Evolutionary conservation across 768 basidiomycete genomes (phyloP).

Genomic region (Auriculariales sp.): DNA sequence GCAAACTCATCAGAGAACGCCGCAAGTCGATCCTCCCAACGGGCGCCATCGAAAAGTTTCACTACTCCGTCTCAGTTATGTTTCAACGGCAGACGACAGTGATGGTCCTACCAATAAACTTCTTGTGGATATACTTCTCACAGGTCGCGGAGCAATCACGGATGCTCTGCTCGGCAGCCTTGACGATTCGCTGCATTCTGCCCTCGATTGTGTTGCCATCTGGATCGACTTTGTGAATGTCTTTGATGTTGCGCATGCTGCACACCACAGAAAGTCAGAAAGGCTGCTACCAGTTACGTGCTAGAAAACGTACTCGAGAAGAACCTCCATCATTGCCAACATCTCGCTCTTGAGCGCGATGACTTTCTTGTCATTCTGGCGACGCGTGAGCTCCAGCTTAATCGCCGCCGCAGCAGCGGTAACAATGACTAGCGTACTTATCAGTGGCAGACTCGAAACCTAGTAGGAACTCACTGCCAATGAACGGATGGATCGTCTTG

Average conservation of each 20-base stretch:
- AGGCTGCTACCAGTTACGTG: no score
- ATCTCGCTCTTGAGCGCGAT: neutral
- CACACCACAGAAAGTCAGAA: neutral
- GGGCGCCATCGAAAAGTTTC: constrained; percentile 12
- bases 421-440: neutral
- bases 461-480: neutral
- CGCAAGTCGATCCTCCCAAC: constrained; percentile 16
- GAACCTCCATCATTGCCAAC: constrained; percentile 2
- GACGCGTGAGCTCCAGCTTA: constrained; percentile 1
- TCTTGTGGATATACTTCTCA: constrained; percentile 31
- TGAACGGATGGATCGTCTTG: constrained; percentile 3
- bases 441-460: neutral
- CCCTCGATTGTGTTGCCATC: constrained; percentile 21
- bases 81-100: neutral
- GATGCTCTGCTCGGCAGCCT: constrained; percentile 24
- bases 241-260: constrained; percentile 18
- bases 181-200: constrained; percentile 17
- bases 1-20: constrained; percentile 13
- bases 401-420: constrained; percentile 3
- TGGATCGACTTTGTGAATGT: constrained; percentile 15
- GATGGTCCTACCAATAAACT: constrained; percentile 19
- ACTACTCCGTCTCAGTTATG: neutral
- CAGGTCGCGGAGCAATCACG: constrained; percentile 28
- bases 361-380: constrained; percentile 2
- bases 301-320: neutral